phyloP scores from a whole-genome alignment of 495 filamentous ascomycete genomes.

The Massariosphaeria phaeospora region DNA sequence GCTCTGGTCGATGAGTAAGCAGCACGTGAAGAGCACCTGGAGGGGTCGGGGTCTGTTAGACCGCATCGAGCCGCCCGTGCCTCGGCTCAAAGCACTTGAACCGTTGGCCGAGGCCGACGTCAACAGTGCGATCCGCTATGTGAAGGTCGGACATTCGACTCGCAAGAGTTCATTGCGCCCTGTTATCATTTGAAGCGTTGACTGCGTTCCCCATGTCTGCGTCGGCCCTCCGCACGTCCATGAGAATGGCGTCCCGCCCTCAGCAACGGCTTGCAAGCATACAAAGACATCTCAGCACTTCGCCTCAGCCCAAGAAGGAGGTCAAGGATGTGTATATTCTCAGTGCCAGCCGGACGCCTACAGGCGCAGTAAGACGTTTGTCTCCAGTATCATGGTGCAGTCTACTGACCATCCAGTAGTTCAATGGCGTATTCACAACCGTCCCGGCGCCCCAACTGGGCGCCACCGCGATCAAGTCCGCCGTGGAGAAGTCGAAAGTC shows the following conservation, averaged over 20 bases:
- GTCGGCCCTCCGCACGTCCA: constrained; percentile 11
- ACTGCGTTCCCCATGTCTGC: constrained; percentile 14
- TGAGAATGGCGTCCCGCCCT: constrained; percentile 25
- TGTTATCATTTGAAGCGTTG: neutral
- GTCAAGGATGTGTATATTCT: constrained; percentile 89
- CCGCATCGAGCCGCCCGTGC: constrained; percentile 15
- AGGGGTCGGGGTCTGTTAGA: too few relatives aligned
- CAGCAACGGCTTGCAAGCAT: constrained; percentile 27
- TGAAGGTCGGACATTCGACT: constrained; percentile 12
- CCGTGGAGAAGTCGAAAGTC: constrained; percentile 73
- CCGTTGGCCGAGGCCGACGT: neutral
- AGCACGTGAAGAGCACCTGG: too few relatives aligned
- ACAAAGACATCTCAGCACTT: constrained; percentile 30
- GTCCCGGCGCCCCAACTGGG: constrained; percentile 82
- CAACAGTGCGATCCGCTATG: constrained; percentile 17
- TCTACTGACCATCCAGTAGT: constrained; percentile 48
- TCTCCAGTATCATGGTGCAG: neutral
- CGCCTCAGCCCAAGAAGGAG: constrained; percentile 46
- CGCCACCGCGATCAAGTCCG: constrained; percentile 82
- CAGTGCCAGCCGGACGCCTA: constrained; percentile 80
- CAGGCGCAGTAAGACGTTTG: constrained; percentile 62
- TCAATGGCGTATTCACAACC: constrained; percentile 81
- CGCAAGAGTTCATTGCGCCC: constrained; percentile 6
- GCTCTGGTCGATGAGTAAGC: too few relatives aligned
- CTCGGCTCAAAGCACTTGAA: constrained; percentile 14